Evolutionary conservation across 306 rosid genomes (phyloP).

Genomic region (Abrus precatorius): DNA sequence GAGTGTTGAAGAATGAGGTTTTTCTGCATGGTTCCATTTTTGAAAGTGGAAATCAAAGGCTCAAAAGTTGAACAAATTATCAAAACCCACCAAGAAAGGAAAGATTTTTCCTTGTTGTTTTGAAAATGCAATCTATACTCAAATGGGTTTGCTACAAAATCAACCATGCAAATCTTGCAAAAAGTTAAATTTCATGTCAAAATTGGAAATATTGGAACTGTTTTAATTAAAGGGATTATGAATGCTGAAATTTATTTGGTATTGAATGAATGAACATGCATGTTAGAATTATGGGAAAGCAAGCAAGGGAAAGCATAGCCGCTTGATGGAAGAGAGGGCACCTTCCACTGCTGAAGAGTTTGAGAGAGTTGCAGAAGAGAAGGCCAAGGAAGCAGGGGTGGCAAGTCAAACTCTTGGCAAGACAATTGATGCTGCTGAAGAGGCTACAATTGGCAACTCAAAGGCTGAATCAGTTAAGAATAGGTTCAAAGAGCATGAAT

Average conservation of each 20-base stretch:
- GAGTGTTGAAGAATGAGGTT: background rate
- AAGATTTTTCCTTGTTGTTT: background rate
- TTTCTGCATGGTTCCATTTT: conserved; percentile 16
- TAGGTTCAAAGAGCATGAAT: conserved; percentile 43
- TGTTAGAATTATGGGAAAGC: conserved; percentile 55
- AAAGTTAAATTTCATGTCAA: background rate
- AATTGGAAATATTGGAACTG: background rate
- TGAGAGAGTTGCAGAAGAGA: conserved; percentile 57
- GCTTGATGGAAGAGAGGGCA: conserved; percentile 59
- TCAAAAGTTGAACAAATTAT: conserved; percentile 11
- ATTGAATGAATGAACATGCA: conserved; percentile 37
- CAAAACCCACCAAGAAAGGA: conserved; percentile 30
- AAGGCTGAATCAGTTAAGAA: conserved; percentile 46
- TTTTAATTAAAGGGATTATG: background rate
- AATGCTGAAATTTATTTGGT: background rate
- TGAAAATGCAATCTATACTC: conserved; percentile 12
- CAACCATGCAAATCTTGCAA: background rate
- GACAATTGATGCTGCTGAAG: conserved; percentile 48
- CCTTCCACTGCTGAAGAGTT: conserved; percentile 62
- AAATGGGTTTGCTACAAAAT: conserved; percentile 24
- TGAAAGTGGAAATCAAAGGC: conserved; percentile 27
- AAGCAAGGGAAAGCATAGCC: conserved; percentile 26
- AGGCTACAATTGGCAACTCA: conserved; percentile 35
- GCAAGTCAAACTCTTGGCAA: conserved; percentile 46
- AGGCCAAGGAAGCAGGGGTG: conserved; percentile 45